Base-by-base conservation (phyloP, 306 rosid genomes). In the Glycine latifolia region DNA sequence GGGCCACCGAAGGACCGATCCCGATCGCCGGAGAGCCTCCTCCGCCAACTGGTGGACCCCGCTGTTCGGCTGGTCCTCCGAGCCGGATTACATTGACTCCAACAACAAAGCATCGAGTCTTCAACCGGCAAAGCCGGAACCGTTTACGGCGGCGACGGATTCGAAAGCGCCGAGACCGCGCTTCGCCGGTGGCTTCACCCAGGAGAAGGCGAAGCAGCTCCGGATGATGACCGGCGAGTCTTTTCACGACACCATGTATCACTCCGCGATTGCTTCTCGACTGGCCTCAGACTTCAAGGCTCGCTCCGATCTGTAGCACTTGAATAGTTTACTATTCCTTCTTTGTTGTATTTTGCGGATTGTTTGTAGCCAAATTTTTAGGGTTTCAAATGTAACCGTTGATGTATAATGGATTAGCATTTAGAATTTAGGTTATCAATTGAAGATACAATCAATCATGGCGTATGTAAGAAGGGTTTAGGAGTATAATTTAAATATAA, bases 181-280 rank as follows among this genome's bases (percentile, higher is more conserved):
- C 7, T 87, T 89, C 83, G 67, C 92, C 6, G 99, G 99, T 9
- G 86, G 92, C 72, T 91, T 95, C 72, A 95, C 99, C 33, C 94
- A 85, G 85, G 97, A 93, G 85, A 95, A 95, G 87, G 99, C 99
- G 66, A 89, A 71, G 87, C 91, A 83, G 82, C 92, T 95, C 75
- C 93, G 99, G 71, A 15, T 88, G 82, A 87, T 86, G 94, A 89
- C 91, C 17, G 79, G 89, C 12, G 90, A 89, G 59, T 15, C 97
- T 39, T 92, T 88, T 84, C 99, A 92, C 72, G 97, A 92, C 80
- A 91, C 83, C 35, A 95, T 95, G 99, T 95, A 95, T 62, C 97
- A 93, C 91, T 92, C 97, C 16, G 94, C 99, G 12, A 95, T 95
- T 87, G 99, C 99, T 60, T 86, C 91, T 61, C 83, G 99, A 15